Base-by-base conservation (phyloP, 306 rosid genomes). In the Rubus idaeus region DNA sequence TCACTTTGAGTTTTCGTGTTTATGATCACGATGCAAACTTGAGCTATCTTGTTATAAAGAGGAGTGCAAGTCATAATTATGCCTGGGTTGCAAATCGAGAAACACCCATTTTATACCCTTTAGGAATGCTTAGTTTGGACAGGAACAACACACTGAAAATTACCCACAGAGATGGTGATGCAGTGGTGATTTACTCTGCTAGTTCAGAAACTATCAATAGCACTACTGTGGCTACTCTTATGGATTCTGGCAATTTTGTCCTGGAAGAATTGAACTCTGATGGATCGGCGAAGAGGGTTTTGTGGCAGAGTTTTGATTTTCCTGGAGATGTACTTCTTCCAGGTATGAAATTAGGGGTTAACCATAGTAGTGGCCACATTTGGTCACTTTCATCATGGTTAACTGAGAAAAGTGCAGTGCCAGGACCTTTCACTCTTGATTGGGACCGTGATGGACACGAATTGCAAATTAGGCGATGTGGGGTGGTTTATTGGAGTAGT, bases 241-340 rank as follows among this genome's bases (percentile, higher is more conserved):
- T 30, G 14, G 56, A 68, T 68, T 50, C 52, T 46, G 73, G 73
- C 5, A 68, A 68, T 68, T 68, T 68, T 7, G 41, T 68, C n/a
- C 20, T 68, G 30, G 57, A 6, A 21, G 20, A 68, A 13, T 0
- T 21, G 56, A 46, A 8, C 20, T 5, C 12, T 5, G 70, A 8
- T 65, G 26, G 49, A 17, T 40, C 50, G 18, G 17, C 18, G 6
- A 46, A 68, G 51, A 21, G 41, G 56, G 18, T 21, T 21, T 68
- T 45, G 57, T 68, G 73, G 73, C 41, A 21, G 18, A 30, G 74
- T 49, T 70, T 70, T 70, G 60, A 70, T 70, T 45, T 9, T 45
- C 74, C 74, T 3, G 26, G 5, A 6, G 74, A 70, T 53, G 37
- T 52, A 8, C 45, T 70, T 70, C 9, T 70, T 17, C 74, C 74